These are phyloP conservation scores for Lactarius evosmus DNA, from an alignment of 768 basidiomycete species.

Conservation along the genomic window DNA sequence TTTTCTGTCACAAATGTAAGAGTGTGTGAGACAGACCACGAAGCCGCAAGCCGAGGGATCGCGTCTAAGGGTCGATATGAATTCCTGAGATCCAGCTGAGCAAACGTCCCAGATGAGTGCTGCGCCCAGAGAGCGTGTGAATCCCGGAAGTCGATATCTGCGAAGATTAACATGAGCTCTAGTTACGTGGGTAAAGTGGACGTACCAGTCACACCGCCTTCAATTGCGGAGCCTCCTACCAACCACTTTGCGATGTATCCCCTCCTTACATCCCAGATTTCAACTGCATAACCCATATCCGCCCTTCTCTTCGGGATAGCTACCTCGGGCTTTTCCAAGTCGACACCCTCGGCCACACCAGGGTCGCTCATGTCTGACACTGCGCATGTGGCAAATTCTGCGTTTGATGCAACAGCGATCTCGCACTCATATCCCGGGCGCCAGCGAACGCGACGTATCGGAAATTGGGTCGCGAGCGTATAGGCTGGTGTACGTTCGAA, in stretches of 20 bases:
- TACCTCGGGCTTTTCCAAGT: conserved; percentile 22
- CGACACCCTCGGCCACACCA: conserved; percentile 1
- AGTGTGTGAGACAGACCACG: conserved; percentile 65
- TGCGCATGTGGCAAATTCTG: conserved; percentile 45
- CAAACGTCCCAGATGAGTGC: conserved; percentile 72
- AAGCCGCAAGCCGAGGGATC: conserved; percentile 56
- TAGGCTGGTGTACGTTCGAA: conserved; percentile 65
- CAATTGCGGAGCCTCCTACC: conserved; percentile 57
- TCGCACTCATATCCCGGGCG: conserved; percentile 75
- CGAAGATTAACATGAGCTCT: neutral
- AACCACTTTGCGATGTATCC: conserved; percentile 83
- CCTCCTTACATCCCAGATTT: conserved; percentile 85
- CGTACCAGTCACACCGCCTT: conserved; percentile 75
- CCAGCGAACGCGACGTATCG: conserved; percentile 72
- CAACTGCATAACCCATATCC: conserved; percentile 55
- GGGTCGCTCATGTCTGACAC: conserved; percentile 30
- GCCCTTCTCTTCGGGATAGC: conserved; percentile 18
- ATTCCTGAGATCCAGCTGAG: conserved; percentile 72
- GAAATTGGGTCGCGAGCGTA: conserved; percentile 69
- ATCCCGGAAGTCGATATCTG: conserved; percentile 68
- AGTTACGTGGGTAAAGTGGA: conserved; percentile 2
- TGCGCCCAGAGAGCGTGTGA: conserved; percentile 71
- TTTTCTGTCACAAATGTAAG: conserved; percentile 64
- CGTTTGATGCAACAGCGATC: conserved; percentile 67
- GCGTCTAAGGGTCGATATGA: conserved; percentile 63